Evolutionary conservation across 2,329 filamentous ascomycete genomes (phyloP).

Genomic region (Aspergillus texensis): DNA sequence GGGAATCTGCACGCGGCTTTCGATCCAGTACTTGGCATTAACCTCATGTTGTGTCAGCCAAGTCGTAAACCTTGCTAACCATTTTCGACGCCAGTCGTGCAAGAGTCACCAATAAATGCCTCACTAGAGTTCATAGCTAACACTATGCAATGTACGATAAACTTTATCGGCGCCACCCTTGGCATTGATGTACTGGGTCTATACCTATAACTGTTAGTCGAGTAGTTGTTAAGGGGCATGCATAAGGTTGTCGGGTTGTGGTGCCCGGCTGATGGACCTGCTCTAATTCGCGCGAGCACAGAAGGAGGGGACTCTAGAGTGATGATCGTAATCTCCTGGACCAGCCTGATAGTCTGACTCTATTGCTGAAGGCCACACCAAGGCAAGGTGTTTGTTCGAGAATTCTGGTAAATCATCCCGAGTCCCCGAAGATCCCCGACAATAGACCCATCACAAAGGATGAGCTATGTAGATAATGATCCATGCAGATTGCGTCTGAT

Average conservation of each 20-base stretch:
- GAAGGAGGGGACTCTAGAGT: background rate
- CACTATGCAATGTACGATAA: background rate
- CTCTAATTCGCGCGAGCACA: background rate
- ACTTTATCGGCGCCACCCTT: background rate
- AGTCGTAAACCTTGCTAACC: background rate
- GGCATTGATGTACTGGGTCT: background rate
- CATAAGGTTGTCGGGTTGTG: background rate
- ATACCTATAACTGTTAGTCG: background rate
- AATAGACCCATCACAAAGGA: background rate
- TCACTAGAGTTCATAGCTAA: background rate
- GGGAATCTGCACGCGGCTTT: background rate
- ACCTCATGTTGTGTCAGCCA: background rate
- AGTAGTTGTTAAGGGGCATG: background rate
- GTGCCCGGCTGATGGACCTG: background rate
- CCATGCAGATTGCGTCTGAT: background rate
- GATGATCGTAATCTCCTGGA: background rate
- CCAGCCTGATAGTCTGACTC: background rate
- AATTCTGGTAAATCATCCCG: background rate
- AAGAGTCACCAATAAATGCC: background rate
- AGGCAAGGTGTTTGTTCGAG: background rate
- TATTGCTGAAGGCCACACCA: background rate
- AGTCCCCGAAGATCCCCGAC: background rate
- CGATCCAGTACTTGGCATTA: background rate
- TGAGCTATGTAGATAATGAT: background rate
- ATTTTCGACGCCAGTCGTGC: background rate